Conservation (phyloP, 139 green algal species). For the Deuterostichococcus epilithicus region DNA sequence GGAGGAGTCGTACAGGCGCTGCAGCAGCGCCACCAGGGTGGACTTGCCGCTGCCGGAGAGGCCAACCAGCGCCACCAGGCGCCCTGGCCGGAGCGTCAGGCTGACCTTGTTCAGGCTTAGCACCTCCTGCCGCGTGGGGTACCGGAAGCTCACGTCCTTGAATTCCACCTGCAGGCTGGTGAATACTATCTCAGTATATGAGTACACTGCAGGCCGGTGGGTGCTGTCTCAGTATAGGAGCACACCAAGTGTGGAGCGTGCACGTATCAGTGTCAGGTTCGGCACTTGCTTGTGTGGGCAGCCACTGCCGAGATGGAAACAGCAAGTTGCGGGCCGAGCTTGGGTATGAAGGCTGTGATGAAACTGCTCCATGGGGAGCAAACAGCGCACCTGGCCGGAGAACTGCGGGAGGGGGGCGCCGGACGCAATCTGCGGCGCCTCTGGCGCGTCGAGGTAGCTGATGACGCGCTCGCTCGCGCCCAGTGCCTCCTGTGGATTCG, state of each 20-base stretch:
- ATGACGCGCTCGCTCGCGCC: constrained; percentile 73
- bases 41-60: constrained; percentile 64
- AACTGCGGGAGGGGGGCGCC: constrained; percentile 30
- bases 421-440: constrained; percentile 52
- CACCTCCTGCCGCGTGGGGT: constrained; percentile 39
- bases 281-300: too few relatives aligned
- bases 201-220: too few relatives aligned
- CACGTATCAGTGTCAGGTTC: too few relatives aligned
- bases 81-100: constrained; percentile 54
- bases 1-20: constrained; percentile 73
- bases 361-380: too few relatives aligned
- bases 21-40: constrained; percentile 69
- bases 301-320: too few relatives aligned
- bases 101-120: constrained; percentile 48
- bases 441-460: constrained; percentile 45
- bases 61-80: constrained; percentile 71
- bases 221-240: too few relatives aligned
- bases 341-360: too few relatives aligned
- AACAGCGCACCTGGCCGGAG: constrained; percentile 27
- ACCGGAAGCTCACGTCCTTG: constrained; percentile 50
- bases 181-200: too few relatives aligned
- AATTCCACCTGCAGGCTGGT: constrained; percentile 52
- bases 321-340: too few relatives aligned
- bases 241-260: too few relatives aligned
- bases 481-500: constrained; percentile 43